These are phyloP conservation scores for Pichia sp. DNA, from an alignment of 1,139 yeast genomes.

Conservation along the genomic window DNA sequence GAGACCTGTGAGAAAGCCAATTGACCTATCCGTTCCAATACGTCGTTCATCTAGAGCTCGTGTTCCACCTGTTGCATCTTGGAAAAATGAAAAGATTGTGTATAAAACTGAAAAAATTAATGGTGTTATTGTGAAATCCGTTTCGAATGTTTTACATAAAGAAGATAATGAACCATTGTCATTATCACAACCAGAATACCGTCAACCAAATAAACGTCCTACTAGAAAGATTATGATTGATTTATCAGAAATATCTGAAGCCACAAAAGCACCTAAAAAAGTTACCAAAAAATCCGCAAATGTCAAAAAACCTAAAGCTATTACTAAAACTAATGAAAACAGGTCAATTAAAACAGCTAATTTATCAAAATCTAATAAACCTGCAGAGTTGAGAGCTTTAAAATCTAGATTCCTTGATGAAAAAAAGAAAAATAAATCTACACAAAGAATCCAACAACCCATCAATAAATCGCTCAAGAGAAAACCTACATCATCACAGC, in stretches of 20 bases:
- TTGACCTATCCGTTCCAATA: slow-evolving; percentile 7
- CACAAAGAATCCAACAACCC: no score
- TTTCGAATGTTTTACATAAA: slow-evolving; percentile 45
- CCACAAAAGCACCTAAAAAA: background rate
- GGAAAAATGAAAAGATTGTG: slow-evolving; percentile 77
- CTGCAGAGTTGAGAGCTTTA: no score
- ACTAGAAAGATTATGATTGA: background rate
- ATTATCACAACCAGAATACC: background rate
- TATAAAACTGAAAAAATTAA: slow-evolving; percentile 46
- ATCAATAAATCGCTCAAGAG: no score
- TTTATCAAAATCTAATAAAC: background rate
- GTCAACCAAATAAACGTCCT: slow-evolving; percentile 9
- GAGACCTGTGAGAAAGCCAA: background rate
- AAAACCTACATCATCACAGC: no score
- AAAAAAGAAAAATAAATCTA: no score
- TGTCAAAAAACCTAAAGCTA: background rate
- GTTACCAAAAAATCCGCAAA: background rate
- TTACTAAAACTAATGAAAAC: no score
- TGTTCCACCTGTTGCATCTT: slow-evolving; percentile 70
- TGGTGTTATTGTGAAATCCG: slow-evolving; percentile 49
- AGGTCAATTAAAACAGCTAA: no score
- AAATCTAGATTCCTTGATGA: no score
- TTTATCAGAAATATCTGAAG: slow-evolving; percentile 3
- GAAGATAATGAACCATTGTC: slow-evolving; percentile 1
- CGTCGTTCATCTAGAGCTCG: slow-evolving; percentile 58